Evolutionary conservation across 2,329 filamentous ascomycete genomes (phyloP).

Genomic region (Calonectria hongkongensis): DNA sequence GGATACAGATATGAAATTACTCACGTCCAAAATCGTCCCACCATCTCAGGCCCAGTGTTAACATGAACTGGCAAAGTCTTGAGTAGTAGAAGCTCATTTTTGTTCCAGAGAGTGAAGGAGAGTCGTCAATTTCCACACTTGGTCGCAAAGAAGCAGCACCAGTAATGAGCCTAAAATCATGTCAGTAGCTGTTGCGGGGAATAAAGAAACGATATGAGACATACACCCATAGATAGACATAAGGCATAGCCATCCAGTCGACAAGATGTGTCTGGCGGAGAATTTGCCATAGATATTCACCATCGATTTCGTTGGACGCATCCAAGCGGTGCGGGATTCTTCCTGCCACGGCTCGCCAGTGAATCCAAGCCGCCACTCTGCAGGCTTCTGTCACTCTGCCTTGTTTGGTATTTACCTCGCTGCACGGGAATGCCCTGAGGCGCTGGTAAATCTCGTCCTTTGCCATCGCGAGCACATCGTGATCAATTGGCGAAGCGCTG

Average conservation of each 20-base stretch:
- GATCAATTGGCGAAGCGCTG: neutral
- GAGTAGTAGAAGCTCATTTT: constrained; percentile 34
- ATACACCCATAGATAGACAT: constrained; percentile 29
- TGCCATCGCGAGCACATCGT: neutral
- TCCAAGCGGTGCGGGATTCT: constrained; percentile 11
- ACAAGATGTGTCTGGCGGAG: constrained; percentile 7
- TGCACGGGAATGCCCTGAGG: neutral
- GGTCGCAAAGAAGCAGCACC: constrained; percentile 23
- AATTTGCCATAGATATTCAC: constrained; percentile 24
- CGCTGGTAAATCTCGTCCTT: constrained; percentile 10
- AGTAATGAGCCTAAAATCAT: constrained; percentile 16
- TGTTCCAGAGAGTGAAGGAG: constrained; percentile 20
- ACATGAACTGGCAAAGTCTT: constrained; percentile 30
- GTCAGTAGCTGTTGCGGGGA: neutral
- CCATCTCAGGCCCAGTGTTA: constrained; percentile 29
- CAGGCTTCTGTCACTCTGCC: constrained; percentile 26
- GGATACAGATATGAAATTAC: neutral
- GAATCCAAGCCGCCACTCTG: constrained; percentile 29
- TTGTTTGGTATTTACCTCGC: constrained; percentile 3
- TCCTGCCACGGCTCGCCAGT: constrained; percentile 23
- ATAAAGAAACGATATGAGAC: neutral
- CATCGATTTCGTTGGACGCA: constrained; percentile 20
- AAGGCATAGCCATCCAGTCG: constrained; percentile 30
- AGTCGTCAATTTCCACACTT: constrained; percentile 10
- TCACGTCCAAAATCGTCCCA: constrained; percentile 32